phyloP scores from a whole-genome alignment of 2,329 filamentous ascomycete genomes.

The Neobulgaria alba region DNA sequence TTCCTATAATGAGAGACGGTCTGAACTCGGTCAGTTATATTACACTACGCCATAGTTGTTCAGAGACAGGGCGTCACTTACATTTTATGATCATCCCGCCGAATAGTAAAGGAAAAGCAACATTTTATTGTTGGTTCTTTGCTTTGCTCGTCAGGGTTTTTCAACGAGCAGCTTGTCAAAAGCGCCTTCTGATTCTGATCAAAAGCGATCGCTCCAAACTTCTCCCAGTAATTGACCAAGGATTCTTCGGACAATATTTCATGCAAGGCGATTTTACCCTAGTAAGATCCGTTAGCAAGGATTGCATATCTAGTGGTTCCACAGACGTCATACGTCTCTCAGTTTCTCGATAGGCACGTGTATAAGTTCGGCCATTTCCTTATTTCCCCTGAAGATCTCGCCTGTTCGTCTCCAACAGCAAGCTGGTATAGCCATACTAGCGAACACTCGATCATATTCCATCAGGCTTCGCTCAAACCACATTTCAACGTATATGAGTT shows the following conservation, averaged over 20 bases:
- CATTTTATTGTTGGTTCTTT: conserved; percentile 73
- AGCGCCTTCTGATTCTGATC: conserved; percentile 91
- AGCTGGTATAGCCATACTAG: conserved; percentile 95
- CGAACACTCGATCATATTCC: conserved; percentile 98
- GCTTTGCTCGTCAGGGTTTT: conserved; percentile 64
- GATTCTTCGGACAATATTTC: conserved; percentile 94
- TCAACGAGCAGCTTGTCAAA: conserved; percentile 84
- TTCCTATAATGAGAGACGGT: conserved; percentile 89
- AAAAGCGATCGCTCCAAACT: conserved; percentile 96
- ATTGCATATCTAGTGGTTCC: background rate
- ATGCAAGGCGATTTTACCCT: conserved; percentile 92
- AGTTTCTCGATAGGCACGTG: conserved; percentile 84
- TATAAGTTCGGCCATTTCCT: conserved; percentile 96
- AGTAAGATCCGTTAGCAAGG: conserved; percentile 2
- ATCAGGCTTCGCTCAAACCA: conserved; percentile 96
- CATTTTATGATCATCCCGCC: conserved; percentile 93
- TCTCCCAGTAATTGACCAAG: conserved; percentile 96
- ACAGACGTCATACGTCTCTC: conserved; percentile 68
- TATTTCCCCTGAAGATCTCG: conserved; percentile 95
- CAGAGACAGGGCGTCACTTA: conserved; percentile 51
- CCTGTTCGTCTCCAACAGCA: conserved; percentile 96
- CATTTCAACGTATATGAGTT: conserved; percentile 94
- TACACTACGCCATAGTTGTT: background rate
- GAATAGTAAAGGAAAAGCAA: conserved; percentile 96
- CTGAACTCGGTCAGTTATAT: conserved; percentile 36